Conservation (phyloP, 345 rosid genomes). For the Erysimum cheiranthoides region DNA sequence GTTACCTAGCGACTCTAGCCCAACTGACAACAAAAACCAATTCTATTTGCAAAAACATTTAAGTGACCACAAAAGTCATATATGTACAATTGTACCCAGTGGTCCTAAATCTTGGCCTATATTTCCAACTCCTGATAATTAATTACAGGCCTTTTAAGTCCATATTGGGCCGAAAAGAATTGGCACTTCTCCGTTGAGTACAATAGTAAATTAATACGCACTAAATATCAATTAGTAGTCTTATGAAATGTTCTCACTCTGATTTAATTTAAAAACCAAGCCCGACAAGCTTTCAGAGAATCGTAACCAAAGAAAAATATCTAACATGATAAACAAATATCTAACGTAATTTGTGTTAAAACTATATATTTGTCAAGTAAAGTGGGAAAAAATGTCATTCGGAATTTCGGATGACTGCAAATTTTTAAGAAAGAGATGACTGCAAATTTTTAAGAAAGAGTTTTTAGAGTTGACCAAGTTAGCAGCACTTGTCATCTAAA, state of each 20-base stretch:
- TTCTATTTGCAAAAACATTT: neutral
- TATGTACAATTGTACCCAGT: neutral
- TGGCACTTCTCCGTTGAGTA: neutral
- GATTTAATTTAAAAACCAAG: neutral
- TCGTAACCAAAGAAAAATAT: neutral
- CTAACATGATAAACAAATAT: no score
- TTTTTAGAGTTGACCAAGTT: neutral
- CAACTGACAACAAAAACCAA: slow-evolving; percentile 3
- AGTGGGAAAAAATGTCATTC: no score
- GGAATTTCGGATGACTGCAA: no score
- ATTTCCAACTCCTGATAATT: neutral
- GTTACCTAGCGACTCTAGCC: neutral
- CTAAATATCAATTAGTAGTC: neutral
- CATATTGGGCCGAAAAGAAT: neutral
- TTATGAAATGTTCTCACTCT: neutral
- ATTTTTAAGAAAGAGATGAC: no score
- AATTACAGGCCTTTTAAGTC: slow-evolving; percentile 14
- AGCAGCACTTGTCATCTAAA: neutral
- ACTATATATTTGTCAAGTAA: neutral
- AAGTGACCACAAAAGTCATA: neutral
- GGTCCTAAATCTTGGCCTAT: neutral
- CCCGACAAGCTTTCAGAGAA: slow-evolving; percentile 6
- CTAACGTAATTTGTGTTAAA: no score
- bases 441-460: no score
- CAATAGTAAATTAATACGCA: no score